phyloP scores from a whole-genome alignment of 2,329 filamentous ascomycete species.

The Aureobasidium zeae region DNA sequence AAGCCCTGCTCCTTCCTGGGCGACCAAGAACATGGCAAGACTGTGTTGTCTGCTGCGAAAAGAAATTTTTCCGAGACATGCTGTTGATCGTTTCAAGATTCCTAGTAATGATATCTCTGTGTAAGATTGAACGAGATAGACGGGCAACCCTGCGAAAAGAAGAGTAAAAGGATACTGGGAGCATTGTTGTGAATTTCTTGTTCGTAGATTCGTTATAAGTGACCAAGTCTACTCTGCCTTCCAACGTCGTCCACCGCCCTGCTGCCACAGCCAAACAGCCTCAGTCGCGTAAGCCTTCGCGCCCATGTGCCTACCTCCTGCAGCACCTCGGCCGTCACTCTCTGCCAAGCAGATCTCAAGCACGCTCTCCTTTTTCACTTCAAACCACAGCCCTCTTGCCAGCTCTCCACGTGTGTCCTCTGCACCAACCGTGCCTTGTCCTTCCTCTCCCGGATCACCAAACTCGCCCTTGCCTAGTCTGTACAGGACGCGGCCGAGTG shows the following conservation, averaged over 20 bases:
- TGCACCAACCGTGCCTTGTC: conserved; percentile 33
- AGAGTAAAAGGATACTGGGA: no score
- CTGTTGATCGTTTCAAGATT: no score
- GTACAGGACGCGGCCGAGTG: conserved; percentile 75
- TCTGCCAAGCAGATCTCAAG: conserved; percentile 70
- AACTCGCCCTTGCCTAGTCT: conserved; percentile 67
- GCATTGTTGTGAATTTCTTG: no score
- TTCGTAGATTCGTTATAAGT: conserved; percentile 1
- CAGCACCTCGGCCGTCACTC: conserved; percentile 51
- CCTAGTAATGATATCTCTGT: no score
- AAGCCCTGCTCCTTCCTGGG: no score
- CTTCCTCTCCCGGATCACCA: conserved; percentile 42
- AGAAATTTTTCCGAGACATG: no score
- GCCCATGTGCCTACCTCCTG: conserved; percentile 57
- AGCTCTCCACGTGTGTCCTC: conserved; percentile 38
- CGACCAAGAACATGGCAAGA: no score
- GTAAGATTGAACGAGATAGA: no score
- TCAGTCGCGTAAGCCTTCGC: conserved; percentile 79
- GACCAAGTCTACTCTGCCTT: conserved; percentile 33
- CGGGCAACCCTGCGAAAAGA: no score
- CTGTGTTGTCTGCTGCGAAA: no score
- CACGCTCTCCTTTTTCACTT: conserved; percentile 66
- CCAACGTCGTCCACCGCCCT: conserved; percentile 57
- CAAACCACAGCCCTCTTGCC: conserved; percentile 73
- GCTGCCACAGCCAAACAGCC: conserved; percentile 77